A percentile compares a stretch with the other conserved stretches of the same genome.
phyloP scores from a whole-genome alignment of 345 rosid genomes.

The Citrus reticulata region DNA sequence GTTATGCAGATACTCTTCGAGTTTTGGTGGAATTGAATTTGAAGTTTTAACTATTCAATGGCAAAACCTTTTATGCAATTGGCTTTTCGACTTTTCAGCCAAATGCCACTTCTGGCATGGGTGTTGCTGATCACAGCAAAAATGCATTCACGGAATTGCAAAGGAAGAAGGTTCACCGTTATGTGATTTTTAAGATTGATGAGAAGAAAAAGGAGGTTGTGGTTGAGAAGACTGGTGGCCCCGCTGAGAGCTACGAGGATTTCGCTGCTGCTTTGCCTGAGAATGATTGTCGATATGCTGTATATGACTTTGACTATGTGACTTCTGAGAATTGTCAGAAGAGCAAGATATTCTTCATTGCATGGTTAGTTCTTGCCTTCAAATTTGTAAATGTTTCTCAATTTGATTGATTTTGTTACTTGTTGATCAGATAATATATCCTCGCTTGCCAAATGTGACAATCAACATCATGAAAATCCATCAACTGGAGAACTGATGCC shows the following conservation, averaged over 20 bases:
- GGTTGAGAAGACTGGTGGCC: constrained; percentile 66
- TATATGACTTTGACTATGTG: constrained; percentile 67
- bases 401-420: not conserved
- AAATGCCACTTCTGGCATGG: constrained; percentile 82
- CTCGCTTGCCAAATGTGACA: not conserved
- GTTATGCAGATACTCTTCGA: not conserved
- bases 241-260: constrained; percentile 63
- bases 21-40: not conserved
- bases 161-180: constrained; percentile 66
- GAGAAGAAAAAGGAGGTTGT: constrained; percentile 57
- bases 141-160: constrained; percentile 58
- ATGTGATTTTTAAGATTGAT: constrained; percentile 61
- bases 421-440: not conserved
- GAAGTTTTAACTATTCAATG: not conserved
- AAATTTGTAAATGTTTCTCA: not conserved
- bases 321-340: constrained; percentile 76
- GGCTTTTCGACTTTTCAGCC: constrained; percentile 32
- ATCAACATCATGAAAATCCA: not conserved
- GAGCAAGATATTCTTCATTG: constrained; percentile 80
- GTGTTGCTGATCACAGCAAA: constrained; percentile 63
- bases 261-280: constrained; percentile 70
- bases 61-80: not conserved
- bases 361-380: constrained; percentile 47
- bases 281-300: constrained; percentile 75
- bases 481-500: not conserved